Evolutionary conservation across 2,329 filamentous ascomycete genomes (phyloP), one percentile per base, ranked within the genome.

Genomic region (Stenocarpella maydis): DNA sequence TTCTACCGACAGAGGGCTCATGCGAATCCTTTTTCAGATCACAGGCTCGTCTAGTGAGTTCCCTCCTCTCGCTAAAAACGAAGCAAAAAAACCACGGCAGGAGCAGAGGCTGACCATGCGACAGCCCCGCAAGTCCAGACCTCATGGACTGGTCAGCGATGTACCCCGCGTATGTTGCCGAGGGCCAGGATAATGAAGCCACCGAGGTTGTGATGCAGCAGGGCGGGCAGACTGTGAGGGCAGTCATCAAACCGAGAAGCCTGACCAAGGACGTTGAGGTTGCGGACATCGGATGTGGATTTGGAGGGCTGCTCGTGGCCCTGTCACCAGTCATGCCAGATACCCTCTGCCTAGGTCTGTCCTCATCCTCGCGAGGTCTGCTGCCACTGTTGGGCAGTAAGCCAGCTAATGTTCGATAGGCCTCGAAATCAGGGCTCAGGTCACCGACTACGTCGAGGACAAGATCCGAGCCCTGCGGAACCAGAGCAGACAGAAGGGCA

Each of bases 11-110:
- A 99, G 81, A 89, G 96, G 80, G 96, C 96, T 45, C 96, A 99
- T 82, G 96, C 96, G 72, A 99, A 99, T 83, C 95, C 95, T 8
- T 99, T 99, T 82, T 98, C 95, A 3, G 96, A 99, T 77, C 96
- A 99, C 83, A 85, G 88, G 69, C 85, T 99, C 78, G 86, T 87
- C 76, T 99, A 99, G 96, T 79, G 66, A 74, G 74, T 72, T 7
- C 58, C 14, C 28, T 17, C n/a, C n/a, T 53, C 28, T 43, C 37
- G 17, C 17, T 12, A 47, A 7, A 9, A n/a, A n/a, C n/a, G n/a
- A n/a, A n/a, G n/a, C n/a, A n/a, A n/a, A n/a, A n/a, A n/a, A 1
- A 24, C 5, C 15, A 15, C n/a, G 6, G 14, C 7, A 8, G 19
- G 39, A 15, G 12, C 9, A 24, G 28, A 12, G 14, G 43, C 58